phyloP scores from a whole-genome alignment of 1,139 yeast species.

The Hemisphaericaspora xylanilytica region DNA sequence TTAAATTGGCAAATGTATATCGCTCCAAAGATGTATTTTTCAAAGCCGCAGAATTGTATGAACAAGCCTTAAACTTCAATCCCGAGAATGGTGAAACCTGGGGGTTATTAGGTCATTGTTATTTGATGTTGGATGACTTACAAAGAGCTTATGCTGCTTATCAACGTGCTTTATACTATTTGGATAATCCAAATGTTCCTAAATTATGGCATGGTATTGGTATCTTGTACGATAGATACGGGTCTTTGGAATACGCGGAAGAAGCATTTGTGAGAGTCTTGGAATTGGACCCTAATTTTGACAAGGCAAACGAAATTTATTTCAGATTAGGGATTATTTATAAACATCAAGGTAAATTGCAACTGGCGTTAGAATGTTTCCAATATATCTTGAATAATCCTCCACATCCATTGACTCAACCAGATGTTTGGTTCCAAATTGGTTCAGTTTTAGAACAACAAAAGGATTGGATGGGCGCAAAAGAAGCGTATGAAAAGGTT shows the following conservation, averaged over 20 bases:
- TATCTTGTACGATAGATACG: slow-evolving; percentile 90
- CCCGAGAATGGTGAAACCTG: slow-evolving; percentile 95
- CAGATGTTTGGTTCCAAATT: slow-evolving; percentile 98
- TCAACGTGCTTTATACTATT: slow-evolving; percentile 88
- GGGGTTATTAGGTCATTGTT: slow-evolving; percentile 97
- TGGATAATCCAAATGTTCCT: slow-evolving; percentile 93
- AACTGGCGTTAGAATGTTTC: slow-evolving; percentile 89
- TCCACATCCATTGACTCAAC: slow-evolving; percentile 92
- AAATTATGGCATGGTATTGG: slow-evolving; percentile 99
- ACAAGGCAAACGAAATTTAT: slow-evolving; percentile 93
- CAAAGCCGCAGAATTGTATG: slow-evolving; percentile 91
- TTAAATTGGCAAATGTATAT: slow-evolving; percentile 83
- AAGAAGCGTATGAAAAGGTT: slow-evolving; percentile 93
- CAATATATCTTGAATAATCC: slow-evolving; percentile 87
- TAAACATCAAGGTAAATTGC: slow-evolving; percentile 87
- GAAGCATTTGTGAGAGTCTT: slow-evolving; percentile 96
- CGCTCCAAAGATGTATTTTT: slow-evolving; percentile 87
- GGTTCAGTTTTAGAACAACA: slow-evolving; percentile 95
- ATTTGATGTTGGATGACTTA: slow-evolving; percentile 91
- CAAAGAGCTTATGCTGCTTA: slow-evolving; percentile 95
- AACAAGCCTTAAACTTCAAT: slow-evolving; percentile 75
- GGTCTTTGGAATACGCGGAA: slow-evolving; percentile 94
- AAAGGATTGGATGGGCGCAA: slow-evolving; percentile 87
- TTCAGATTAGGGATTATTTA: slow-evolving; percentile 96
- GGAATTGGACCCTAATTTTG: slow-evolving; percentile 93